Evolutionary conservation across 768 basidiomycete genomes (phyloP).

Genomic region (Strobilomyces echinocephalus): DNA sequence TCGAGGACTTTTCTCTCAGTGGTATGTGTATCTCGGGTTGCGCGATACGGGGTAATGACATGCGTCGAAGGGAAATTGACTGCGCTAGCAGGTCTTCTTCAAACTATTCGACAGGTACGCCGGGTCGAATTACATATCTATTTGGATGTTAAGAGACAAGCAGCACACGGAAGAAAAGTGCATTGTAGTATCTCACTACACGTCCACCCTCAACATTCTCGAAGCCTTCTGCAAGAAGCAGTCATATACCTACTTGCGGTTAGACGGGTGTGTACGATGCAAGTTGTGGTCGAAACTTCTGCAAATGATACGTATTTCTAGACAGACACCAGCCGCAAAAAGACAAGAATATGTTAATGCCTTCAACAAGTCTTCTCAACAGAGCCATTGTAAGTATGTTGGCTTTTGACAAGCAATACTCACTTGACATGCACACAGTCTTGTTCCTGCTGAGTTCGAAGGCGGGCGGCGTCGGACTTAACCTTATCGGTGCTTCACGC

Average conservation of each 20-base stretch:
- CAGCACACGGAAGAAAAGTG: conserved; percentile 89
- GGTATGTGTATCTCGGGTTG: conserved; percentile 44
- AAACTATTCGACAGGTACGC: conserved; percentile 51
- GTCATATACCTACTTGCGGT: conserved; percentile 72
- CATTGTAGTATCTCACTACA: conserved; percentile 95
- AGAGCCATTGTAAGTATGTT: conserved; percentile 54
- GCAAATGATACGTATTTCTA: conserved; percentile 25
- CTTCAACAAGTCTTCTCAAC: conserved; percentile 79
- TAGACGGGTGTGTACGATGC: conserved; percentile 65
- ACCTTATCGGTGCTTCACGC: conserved; percentile 86
- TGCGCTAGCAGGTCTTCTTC: conserved; percentile 61
- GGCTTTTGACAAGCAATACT: not conserved
- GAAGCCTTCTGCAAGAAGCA: conserved; percentile 79
- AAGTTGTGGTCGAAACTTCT: not conserved
- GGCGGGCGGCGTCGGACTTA: conserved; percentile 92
- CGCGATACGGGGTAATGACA: conserved; percentile 1
- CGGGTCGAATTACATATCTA: not conserved
- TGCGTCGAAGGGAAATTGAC: conserved; percentile 61
- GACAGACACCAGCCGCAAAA: conserved; percentile 71
- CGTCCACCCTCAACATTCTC: conserved; percentile 87
- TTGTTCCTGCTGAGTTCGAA: conserved; percentile 92
- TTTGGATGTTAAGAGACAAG: conserved; percentile 2
- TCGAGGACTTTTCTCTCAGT: conserved; percentile 74
- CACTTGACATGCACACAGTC: conserved; percentile 41
- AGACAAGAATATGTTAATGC: conserved; percentile 82